A percentile compares a stretch with the other conserved stretches of the same genome.
These are phyloP conservation scores for Rhizopogon vulgaris DNA, from an alignment of 768 basidiomycete genomes.

Conservation along the genomic window DNA sequence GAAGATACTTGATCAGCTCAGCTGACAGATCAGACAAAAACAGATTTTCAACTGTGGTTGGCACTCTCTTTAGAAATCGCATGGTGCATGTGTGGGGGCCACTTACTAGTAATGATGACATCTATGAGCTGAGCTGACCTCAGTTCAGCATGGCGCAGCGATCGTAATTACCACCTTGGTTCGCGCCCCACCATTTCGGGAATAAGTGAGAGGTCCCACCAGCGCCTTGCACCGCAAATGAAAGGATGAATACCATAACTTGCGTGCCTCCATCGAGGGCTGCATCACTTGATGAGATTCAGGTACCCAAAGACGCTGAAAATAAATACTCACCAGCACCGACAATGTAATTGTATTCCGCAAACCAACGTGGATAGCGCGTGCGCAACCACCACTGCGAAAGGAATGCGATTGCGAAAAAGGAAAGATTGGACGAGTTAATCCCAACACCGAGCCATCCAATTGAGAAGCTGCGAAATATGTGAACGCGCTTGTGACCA, in stretches of 20 bases:
- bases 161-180: conserved; percentile 40
- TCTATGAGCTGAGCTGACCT: not conserved
- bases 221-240: conserved; percentile 47
- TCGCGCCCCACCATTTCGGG: conserved; percentile 55
- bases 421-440: conserved; percentile 43
- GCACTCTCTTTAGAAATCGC: not conserved
- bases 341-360: conserved; percentile 59
- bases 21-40: too few relatives aligned
- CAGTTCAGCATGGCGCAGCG: conserved; percentile 16
- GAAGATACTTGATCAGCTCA: too few relatives aligned
- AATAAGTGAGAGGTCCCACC: conserved; percentile 42
- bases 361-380: conserved; percentile 61
- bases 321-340: conserved; percentile 39
- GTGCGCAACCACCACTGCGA: conserved; percentile 58
- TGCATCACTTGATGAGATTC: conserved; percentile 5
- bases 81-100: not conserved
- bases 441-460: conserved; percentile 45
- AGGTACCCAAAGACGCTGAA: not conserved
- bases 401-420: conserved; percentile 45
- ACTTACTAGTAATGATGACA: not conserved
- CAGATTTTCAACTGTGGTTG: too few relatives aligned
- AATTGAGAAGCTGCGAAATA: conserved; percentile 28
- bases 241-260: conserved; percentile 51
- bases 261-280: conserved; percentile 35
- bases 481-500: not conserved